Evolutionary conservation across 768 basidiomycete species (phyloP), one percentile per base, ranked within the genome.

Genomic region (Cantharellus anzutake): DNA sequence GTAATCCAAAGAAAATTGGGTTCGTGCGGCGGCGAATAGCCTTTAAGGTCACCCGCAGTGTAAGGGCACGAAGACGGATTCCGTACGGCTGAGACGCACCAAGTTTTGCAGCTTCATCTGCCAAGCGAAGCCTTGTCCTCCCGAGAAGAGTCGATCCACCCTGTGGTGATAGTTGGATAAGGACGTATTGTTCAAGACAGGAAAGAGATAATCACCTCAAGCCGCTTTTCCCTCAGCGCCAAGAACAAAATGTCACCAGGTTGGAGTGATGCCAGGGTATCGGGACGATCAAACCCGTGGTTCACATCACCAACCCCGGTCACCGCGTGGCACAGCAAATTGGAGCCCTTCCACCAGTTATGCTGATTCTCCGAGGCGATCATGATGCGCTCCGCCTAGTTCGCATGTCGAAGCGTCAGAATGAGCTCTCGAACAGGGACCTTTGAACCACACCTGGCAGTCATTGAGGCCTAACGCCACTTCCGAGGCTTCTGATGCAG

Each of bases 1-100:
- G 90, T 94, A 58, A 97, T 80, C 93, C 93, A 97, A 20, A 93
- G 75, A 71, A 97, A 93, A 69, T 88, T 84, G 55, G 88, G 88
- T 35, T 71, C 70, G 38, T 74, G 59, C 2, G 81, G 71, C 5
- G 83, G 74, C 4, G 41, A 5, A 35, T 29, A 29, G 20, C 20
- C 20, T 29, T 29, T 29, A 29, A 59, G 51, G 41, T 41, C 50
- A 42, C 53, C 58, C 60, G 44, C 16, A 40, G 14, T 16, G 38
- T 7, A 1, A 29, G 20, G 20, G 20, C 20, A 29, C 20, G 3
- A 35, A 41, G 60, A 20, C 4, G 41, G 20, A 20, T 48, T 48
- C 44, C 14, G 14, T 20, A 11, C 58, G 64, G 55, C 41, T 57
- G 55, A 39, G 59, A 62, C 67, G 61, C 44, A 86, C 87, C 83